Evolutionary conservation across 495 filamentous ascomycete species (phyloP), one percentile per base, ranked within the genome.

Genomic region (Pseudomonodictys pantanalensis): DNA sequence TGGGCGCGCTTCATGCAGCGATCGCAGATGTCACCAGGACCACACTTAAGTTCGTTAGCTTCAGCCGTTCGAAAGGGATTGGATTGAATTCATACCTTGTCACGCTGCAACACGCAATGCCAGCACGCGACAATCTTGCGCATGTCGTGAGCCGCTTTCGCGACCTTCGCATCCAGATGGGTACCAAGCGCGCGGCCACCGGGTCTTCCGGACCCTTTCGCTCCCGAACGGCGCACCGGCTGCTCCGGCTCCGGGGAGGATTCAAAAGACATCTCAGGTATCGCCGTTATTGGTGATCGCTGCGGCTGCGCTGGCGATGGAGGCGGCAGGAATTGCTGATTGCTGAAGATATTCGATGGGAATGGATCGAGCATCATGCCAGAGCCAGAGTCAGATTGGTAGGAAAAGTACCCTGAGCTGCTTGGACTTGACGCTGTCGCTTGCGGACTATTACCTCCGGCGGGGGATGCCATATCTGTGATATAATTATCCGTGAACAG

Each of bases 71-170:
- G 26, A 1, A 24, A 52, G 35, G 41, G 33, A 7, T 11, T 1
- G 11, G 25, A 20, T 30, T 47, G 58, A 48, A 56, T 10, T 26
- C 68, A 53, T 64, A 71, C 70, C 52, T 63, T 60, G 47, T 73
- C 71, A 44, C 72, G 53, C 45, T 73, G 69, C 6, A 74, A 49
- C 1, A 62, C 61, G 56, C 72, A 73, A 25, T 66, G 66, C 72
- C 72, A 74, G 44, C 72, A 73, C 3, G 69, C 65, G 24, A 63
- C 68, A 8, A 54, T 56, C 33, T 64, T 67, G n/a, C 71, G 65
- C 69, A 73, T 72, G 25, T 67, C 56, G 18, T 69, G 60, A 5
- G 65, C 64, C 30, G 60, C 53, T 54, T 66, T 59, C n/a, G 62
- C 63, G 11, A 62, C 54, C 17, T 68, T 55, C 15, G 62, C 56